Evolutionary conservation across 352 stramenopile species (phyloP).

Genomic region (Globisporangium paroecandrum): DNA sequence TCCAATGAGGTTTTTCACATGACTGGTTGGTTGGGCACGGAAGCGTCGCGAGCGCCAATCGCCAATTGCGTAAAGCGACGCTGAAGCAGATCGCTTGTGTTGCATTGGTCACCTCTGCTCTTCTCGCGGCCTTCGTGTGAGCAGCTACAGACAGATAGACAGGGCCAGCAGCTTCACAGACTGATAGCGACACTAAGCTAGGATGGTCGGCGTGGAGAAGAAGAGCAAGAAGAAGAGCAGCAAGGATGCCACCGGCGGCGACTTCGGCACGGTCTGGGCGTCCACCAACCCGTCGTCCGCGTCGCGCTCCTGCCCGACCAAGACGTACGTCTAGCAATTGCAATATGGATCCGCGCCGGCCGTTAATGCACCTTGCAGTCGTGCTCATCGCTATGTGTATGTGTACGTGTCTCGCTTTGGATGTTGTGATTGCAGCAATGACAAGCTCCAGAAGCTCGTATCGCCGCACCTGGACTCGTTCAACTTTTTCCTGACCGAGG

Average conservation of each 20-base stretch:
- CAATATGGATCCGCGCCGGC: neutral
- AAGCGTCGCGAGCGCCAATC: constrained; percentile 9
- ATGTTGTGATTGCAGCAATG: constrained; percentile 42
- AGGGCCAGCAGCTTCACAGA: too few relatives aligned
- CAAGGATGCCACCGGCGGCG: constrained; percentile 18
- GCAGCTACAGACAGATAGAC: neutral
- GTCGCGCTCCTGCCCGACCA: constrained; percentile 62
- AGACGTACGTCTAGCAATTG: constrained; percentile 41
- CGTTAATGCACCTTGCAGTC: neutral
- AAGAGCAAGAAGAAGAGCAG: constrained; percentile 53
- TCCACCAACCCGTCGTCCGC: constrained; percentile 79
- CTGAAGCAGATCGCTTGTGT: constrained; percentile 4
- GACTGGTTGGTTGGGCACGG: constrained; percentile 16
- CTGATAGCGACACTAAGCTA: neutral
- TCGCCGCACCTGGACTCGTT: constrained; percentile 98
- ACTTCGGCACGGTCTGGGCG: constrained; percentile 66
- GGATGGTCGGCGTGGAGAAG: constrained; percentile 32
- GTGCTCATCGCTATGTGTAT: neutral
- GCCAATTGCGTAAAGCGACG: constrained; percentile 7
- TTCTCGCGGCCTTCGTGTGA: neutral
- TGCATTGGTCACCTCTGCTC: constrained; percentile 1
- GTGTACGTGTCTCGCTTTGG: neutral
- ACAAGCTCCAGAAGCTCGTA: constrained; percentile 88
- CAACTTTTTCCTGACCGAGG: constrained; percentile 96
- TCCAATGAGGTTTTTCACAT: constrained; percentile 8